These are phyloP conservation scores for Rutstroemia sp. DNA, from an alignment of 2,329 filamentous ascomycete genomes.

Conservation along the genomic window DNA sequence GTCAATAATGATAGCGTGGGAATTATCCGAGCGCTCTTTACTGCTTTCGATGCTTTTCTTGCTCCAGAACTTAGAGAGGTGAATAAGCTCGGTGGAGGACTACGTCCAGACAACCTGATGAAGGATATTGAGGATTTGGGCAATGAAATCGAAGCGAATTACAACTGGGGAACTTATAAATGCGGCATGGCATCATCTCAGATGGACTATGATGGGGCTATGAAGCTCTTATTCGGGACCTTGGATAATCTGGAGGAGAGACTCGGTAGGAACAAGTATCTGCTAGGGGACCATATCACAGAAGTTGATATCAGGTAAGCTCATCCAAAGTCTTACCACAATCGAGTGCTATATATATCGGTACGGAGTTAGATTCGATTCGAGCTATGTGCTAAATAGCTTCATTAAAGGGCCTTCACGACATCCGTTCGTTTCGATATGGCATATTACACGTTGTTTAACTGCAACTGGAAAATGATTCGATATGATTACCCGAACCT, in stretches of 20 bases:
- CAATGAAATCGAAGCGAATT: constrained; percentile 66
- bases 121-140: constrained; percentile 40
- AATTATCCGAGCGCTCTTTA: constrained; percentile 74
- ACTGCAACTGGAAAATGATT: constrained; percentile 57
- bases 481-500: constrained; percentile 53
- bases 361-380: too few species aligned
- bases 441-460: constrained; percentile 58
- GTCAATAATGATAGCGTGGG: constrained; percentile 75
- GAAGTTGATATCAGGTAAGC: constrained; percentile 51
- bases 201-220: constrained; percentile 69
- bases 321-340: neutral
- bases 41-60: constrained; percentile 32
- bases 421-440: constrained; percentile 61
- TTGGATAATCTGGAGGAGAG: constrained; percentile 64
- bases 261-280: constrained; percentile 49
- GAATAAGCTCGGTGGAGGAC: constrained; percentile 1
- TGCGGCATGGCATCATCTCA: constrained; percentile 77
- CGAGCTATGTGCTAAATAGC: neutral
- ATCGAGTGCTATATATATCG: too few species aligned
- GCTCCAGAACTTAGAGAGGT: neutral
- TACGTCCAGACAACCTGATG: neutral
- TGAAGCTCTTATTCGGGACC: constrained; percentile 61
- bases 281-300: constrained; percentile 57
- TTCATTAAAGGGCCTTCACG: constrained; percentile 46
- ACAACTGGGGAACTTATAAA: constrained; percentile 65